Evolutionary conservation across 345 rosid genomes (phyloP).

Genomic region (Bruguiera parviflora): DNA sequence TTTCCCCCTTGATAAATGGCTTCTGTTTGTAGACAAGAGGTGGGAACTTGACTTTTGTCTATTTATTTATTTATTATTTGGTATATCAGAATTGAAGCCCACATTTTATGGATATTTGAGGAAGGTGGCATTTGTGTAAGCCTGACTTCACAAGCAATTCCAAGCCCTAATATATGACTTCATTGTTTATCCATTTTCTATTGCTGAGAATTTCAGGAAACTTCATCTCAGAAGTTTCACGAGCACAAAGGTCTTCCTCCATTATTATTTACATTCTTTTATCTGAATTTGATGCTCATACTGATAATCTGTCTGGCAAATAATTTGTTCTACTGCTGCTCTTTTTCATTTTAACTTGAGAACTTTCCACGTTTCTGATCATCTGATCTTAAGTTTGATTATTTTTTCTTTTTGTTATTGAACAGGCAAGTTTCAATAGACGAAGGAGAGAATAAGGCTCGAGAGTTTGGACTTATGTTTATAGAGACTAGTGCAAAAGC

Average conservation of each 20-base stretch:
- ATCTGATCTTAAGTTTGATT: neutral
- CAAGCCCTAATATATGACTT: no score
- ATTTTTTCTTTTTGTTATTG: constrained; percentile 2
- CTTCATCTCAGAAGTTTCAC: neutral
- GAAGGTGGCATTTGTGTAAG: no score
- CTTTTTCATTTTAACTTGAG: neutral
- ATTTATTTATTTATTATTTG: no score
- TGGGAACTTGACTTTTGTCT: neutral
- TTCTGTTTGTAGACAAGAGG: neutral
- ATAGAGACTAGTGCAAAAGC: constrained; percentile 95
- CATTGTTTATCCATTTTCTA: neutral
- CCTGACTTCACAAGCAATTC: no score
- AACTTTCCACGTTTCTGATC: neutral
- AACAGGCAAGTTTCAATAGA: constrained; percentile 90
- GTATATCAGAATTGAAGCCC: no score
- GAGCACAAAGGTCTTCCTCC: neutral
- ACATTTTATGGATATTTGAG: no score
- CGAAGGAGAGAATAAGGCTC: constrained; percentile 86
- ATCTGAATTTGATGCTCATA: neutral
- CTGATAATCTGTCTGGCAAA: neutral
- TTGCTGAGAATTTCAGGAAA: no score
- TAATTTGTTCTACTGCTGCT: neutral
- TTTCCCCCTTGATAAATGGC: neutral
- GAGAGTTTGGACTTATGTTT: constrained; percentile 81
- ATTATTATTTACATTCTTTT: neutral